Base-by-base conservation (phyloP, 352 stramenopile genomes). In the Globisporangium ultimum region DNA sequence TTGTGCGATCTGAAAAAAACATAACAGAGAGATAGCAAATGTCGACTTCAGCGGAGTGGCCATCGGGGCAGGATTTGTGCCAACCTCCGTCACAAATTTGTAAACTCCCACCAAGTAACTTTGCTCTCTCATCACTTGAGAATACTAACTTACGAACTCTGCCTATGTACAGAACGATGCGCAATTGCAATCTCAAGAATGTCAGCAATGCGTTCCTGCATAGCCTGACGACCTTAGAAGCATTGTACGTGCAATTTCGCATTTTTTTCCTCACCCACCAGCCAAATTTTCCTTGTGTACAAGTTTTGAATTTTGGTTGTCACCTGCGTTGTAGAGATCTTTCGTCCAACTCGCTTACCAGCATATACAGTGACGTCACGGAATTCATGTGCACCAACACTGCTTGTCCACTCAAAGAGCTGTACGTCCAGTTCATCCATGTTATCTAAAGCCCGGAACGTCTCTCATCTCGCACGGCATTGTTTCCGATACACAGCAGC, bases 121-220 rank as follows among this genome's bases (percentile, higher is more conserved):
- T 17, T 43, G 38, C 38, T 43, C 14, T 17, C 24, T 32, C 24
- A 32, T 2, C n/a, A 32, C 2, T 32, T 32, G 24, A 5, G 5
- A 32, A 32, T 32, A 2, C 24, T 32, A 6, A 32, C 24, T 43
- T 32, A 32, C 5, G 24, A 13, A 8, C 10, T 43, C 11, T 10
- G 47, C 11, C 60, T 41, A 47, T 53, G 55, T 20, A 14, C 28
- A 80, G 71, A 20, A 79, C 68, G 5, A 47, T 88, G 55, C 68
- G 60, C 14, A 72, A 76, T 43, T 85, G 72, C 65, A 85, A 80
- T 54, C 69, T 88, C 22, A 48, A 2, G 24, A 32, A 32, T 32
- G 24, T 32, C 24, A 32, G 24, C 24, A 32, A 32, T 32, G 24
- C 24, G 24, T 32, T 32, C 24, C 24, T 32, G 24, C 24, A 32